These are phyloP conservation scores for Rhododendron simsii DNA, from an alignment of 148 eudicot species.

Conservation along the genomic window DNA sequence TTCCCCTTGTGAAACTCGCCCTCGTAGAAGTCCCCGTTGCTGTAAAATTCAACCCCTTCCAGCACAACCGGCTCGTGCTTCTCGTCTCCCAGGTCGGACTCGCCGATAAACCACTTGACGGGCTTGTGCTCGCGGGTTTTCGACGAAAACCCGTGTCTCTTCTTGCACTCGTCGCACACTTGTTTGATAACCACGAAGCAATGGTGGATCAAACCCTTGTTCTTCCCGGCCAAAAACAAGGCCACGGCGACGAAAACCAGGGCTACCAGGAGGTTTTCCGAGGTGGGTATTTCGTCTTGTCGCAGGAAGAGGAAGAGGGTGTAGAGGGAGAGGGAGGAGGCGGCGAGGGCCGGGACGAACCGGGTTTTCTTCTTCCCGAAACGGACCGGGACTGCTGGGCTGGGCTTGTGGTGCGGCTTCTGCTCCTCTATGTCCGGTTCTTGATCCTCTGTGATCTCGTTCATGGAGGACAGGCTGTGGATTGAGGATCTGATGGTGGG, in stretches of 20 bases:
- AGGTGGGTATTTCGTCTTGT: constrained; percentile 38
- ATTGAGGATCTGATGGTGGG: constrained; percentile 80
- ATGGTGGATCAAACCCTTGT: constrained; percentile 30
- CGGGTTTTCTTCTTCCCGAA: constrained; percentile 21
- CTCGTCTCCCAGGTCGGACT: neutral
- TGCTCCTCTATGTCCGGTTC: constrained; percentile 38
- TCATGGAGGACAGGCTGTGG: constrained; percentile 49
- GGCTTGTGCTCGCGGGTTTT: constrained; percentile 25
- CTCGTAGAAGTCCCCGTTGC: constrained; percentile 81
- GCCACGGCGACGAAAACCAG: constrained; percentile 52
- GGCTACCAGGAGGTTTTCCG: constrained; percentile 55
- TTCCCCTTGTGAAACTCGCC: constrained; percentile 85
- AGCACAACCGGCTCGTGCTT: constrained; percentile 10
- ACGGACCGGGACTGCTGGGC: constrained; percentile 7
- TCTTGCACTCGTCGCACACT: constrained; percentile 10
- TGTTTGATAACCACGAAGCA: constrained; percentile 16
- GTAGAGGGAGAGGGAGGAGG: constrained; percentile 24
- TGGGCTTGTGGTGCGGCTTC: constrained; percentile 22
- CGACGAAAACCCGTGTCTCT: constrained; percentile 12
- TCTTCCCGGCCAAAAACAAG: constrained; percentile 43
- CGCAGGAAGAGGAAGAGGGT: constrained; percentile 32
- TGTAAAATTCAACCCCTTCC: constrained; percentile 74
- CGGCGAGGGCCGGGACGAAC: constrained; percentile 18
- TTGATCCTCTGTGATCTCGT: constrained; percentile 28
- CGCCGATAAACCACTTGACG: constrained; percentile 52